Conservation (phyloP, 2,329 filamentous ascomycete genomes). For the Elsinoe fawcettii region DNA sequence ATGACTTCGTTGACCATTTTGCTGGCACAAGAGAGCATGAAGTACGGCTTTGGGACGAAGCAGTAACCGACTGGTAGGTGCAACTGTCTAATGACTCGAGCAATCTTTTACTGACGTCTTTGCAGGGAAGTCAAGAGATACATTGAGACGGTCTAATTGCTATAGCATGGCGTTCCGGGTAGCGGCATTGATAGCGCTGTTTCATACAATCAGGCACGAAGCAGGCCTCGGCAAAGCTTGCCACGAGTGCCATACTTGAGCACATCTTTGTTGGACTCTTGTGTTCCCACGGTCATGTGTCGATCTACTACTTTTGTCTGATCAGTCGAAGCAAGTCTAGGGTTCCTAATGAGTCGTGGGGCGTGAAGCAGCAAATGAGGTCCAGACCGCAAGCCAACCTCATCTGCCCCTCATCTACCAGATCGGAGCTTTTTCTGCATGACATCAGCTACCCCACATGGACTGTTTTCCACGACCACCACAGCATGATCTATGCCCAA, state of each 20-base stretch:
- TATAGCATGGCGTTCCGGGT: slow-evolving; percentile 6
- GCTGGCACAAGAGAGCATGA: slow-evolving; percentile 90
- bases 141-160: slow-evolving; percentile 31
- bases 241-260: neutral
- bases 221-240: slow-evolving; percentile 9
- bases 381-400: neutral
- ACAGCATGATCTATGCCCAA: neutral
- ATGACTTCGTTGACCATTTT: slow-evolving; percentile 94
- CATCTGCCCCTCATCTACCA: neutral
- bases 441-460: slow-evolving; percentile 9
- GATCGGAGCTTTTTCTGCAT: slow-evolving; percentile 5
- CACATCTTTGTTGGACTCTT: no score
- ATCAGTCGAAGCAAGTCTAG: neutral
- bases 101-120: slow-evolving; percentile 16
- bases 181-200: neutral
- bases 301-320: neutral
- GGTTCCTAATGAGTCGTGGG: neutral
- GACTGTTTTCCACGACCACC: neutral
- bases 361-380: neutral
- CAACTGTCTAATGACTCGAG: neutral
- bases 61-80: slow-evolving; percentile 89
- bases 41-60: slow-evolving; percentile 83
- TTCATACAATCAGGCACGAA: neutral
- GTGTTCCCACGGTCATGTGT: neutral
- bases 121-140: slow-evolving; percentile 33